Evolutionary conservation across 2,329 filamentous ascomycete species (phyloP), one percentile per base, ranked within the genome.

Genomic region (Immersiporthe knoxdaviesiana): DNA sequence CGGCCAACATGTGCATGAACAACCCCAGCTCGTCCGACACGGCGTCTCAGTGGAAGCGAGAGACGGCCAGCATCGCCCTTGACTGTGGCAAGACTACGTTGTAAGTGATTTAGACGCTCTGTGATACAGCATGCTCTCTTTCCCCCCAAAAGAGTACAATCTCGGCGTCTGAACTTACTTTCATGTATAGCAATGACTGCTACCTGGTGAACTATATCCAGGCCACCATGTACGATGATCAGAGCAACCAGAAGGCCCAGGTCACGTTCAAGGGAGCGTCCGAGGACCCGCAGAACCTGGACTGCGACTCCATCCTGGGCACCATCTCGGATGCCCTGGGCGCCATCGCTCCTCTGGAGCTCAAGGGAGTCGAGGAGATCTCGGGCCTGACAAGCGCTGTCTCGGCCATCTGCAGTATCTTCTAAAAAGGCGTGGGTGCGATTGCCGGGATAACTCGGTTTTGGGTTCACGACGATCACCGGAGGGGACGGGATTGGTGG

Each of bases 201-300:
- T 30, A 56, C 52, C 24, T 56, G 24, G 52, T 56, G 5, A 56
- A 56, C 24, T 56, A 56, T 18, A 56, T 56, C 52, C 52, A 56
- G 24, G 52, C 52, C 14, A 32, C 52, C 52, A 56, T 56, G 52
- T 56, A 56, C 52, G 52, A 56, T 24, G 27, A 56, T 12, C 24
- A 56, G 24, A 56, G 52, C 52, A 56, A 30, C 52, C 52, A 32
- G 52, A 54, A 54, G 52, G 52, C 52, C 11, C 27, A 54, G 24
- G 52, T 32, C 24, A 30, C 52, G 24, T 54, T 54, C 52, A 54
- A 54, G 7, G 52, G 52, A 27, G 52, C 24, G 52, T 54, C 52
- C 14, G 52, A 54, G 14, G 52, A 56, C 24, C 52, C 52, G 24
- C 4, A 56, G 52, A 27, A 27, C 24, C 12, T 56, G 52, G 52